Percentiles rank a stretch among this genome's conserved stretches.
phyloP scores from a whole-genome alignment of 2,329 filamentous ascomycete species.

The Fusarium fujikuroi region DNA sequence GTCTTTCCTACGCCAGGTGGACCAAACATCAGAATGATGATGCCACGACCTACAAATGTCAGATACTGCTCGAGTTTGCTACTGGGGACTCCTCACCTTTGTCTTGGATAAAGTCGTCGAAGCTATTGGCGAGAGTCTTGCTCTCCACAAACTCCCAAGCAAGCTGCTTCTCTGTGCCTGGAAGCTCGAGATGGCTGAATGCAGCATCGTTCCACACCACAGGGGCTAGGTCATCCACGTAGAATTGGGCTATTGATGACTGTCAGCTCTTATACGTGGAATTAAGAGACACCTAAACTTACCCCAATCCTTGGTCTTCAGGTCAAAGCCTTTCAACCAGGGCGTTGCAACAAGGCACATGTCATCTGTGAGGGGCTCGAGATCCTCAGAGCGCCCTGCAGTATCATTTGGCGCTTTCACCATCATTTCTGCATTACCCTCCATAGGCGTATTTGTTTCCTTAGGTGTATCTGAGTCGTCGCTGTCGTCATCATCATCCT shows the following conservation, averaged over 20 bases:
- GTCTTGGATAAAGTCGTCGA: constrained; percentile 51
- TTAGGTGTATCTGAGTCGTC: neutral
- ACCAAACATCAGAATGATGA: constrained; percentile 59
- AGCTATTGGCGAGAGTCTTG: constrained; percentile 44
- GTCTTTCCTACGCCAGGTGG: constrained; percentile 60
- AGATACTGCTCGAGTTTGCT: neutral
- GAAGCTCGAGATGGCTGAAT: constrained; percentile 52
- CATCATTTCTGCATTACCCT: constrained; percentile 5
- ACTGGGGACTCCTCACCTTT: constrained; percentile 34
- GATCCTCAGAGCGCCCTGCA: constrained; percentile 36
- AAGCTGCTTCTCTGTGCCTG: constrained; percentile 51
- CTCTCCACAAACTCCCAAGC: constrained; percentile 53
- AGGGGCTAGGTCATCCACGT: neutral
- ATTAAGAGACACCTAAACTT: rapidly evolving
- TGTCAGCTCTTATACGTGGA: neutral
- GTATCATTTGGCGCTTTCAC: neutral
- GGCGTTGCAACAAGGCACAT: constrained; percentile 50
- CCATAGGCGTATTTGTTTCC: neutral
- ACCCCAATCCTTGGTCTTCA: constrained; percentile 48
- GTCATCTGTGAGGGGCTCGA: constrained; percentile 47
- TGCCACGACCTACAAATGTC: constrained; percentile 46
- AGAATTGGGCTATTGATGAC: neutral
- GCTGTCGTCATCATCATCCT: neutral
- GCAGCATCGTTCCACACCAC: constrained; percentile 50
- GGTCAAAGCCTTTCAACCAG: constrained; percentile 52